Base-by-base conservation (phyloP, 23 red algal species). In the Chondrus crispus region DNA sequence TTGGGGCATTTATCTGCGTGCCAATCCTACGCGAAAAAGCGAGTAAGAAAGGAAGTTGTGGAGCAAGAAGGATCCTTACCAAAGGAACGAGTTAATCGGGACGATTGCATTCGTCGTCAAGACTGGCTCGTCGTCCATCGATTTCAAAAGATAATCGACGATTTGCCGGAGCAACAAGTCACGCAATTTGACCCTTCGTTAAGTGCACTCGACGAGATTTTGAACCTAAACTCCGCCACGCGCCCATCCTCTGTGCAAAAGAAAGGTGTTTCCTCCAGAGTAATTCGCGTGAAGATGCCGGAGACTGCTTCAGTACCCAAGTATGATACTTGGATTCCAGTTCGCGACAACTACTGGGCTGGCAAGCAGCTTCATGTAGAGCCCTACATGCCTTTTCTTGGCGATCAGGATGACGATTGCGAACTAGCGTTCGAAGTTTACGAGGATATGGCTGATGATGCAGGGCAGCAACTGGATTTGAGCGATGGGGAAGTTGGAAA, bases 351-450 rank as follows among this genome's bases (percentile, higher is more conserved):
- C 36, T 92, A 84, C 57, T 92, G 89, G 89, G 76, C 84, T 22
- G 89, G 89, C 32, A 92, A 92, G 35, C 76, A 92, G 53, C 60
- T 92, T 14, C 41, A 84, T 50, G 42, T 84, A 68, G 79, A 92
- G 36, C 89, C 89, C 12, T 84, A 92, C 46, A 92, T 92, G 89
- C 89, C 89, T 8, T 92, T 92, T 28, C 62, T 92, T 11, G 89
- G 89, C 20, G 89, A 92, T 75, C 77, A 92, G 66, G 89, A 92
- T 84, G 40, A 82, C 9, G 89, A 92, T 38, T 84, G 89, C 30
- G 79, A 82, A 30, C 32, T 55, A 46, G 77, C 89, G 75, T 92
- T 92, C 42, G 89, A 92, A n/a, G 89, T 92, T 36, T 92, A 69
- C 24, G 79, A 92, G 79, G 79, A 92, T 33, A 92, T 92, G 89